Conservation (phyloP, 805 yeast species). For the Hanseniaspora taiwanica region DNA sequence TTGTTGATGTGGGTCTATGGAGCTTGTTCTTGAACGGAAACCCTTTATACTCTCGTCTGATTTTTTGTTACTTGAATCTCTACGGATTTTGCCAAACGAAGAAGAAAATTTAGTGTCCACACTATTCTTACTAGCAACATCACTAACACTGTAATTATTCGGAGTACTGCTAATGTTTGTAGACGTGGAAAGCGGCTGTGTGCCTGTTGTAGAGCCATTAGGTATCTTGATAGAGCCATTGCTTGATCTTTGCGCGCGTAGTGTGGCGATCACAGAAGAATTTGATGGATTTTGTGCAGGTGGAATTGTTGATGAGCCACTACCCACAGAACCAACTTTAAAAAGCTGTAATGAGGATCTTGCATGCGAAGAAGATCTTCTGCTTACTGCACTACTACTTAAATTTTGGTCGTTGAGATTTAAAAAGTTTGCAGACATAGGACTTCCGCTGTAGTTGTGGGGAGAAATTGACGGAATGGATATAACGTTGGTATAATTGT, state of each 20-base stretch:
- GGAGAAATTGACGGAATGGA: background rate
- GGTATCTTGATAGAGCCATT: slow-evolving; percentile 9
- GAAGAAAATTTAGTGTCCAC: slow-evolving; percentile 53
- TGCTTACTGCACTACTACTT: slow-evolving; percentile 1
- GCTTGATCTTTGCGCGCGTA: slow-evolving; percentile 29
- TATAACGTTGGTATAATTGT: background rate
- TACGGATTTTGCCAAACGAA: slow-evolving; percentile 59
- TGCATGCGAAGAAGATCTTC: slow-evolving; percentile 2
- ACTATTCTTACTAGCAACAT: slow-evolving; percentile 23
- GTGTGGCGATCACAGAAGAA: slow-evolving; percentile 28
- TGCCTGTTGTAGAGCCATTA: slow-evolving; percentile 1
- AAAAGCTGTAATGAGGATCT: slow-evolving; percentile 17
- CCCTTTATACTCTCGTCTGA: slow-evolving; percentile 16
- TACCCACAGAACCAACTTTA: slow-evolving; percentile 26
- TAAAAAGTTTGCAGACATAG: slow-evolving; percentile 1
- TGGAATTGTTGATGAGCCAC: slow-evolving; percentile 15
- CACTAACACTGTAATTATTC: slow-evolving; percentile 3
- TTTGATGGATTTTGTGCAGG: slow-evolving; percentile 32
- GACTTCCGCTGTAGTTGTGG: slow-evolving; percentile 1
- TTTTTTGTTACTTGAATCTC: slow-evolving; percentile 30
- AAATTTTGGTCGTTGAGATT: slow-evolving; percentile 1
- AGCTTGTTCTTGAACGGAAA: slow-evolving; percentile 20
- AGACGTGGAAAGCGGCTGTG: background rate
- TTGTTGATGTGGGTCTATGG: slow-evolving; percentile 13
- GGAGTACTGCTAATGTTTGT: background rate